Evolutionary conservation across 176 grass and related monocot species (phyloP).

Genomic region (Carex cristatella): DNA sequence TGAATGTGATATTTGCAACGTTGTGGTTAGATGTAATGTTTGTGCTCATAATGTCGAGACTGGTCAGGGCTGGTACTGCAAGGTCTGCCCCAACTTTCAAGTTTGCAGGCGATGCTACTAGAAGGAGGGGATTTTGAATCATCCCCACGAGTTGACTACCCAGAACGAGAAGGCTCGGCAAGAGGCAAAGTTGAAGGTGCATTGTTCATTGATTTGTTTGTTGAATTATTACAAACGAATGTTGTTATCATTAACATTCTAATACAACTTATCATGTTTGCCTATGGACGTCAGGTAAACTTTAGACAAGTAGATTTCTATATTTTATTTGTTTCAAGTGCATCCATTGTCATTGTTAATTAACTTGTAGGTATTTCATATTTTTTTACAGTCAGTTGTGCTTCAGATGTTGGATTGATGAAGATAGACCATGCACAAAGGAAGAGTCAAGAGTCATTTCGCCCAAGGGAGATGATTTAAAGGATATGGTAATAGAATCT

Average conservation of each 20-base stretch:
- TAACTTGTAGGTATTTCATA: neutral
- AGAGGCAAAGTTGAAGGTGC: constrained; percentile 66
- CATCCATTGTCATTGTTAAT: neutral
- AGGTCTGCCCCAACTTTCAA: constrained; percentile 84
- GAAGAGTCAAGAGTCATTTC: constrained; percentile 47
- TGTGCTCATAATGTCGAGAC: constrained; percentile 85
- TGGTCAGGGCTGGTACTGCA: constrained; percentile 89
- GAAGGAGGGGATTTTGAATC: constrained; percentile 59
- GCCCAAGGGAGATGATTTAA: constrained; percentile 77
- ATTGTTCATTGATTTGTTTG: constrained; percentile 18
- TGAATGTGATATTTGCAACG: neutral
- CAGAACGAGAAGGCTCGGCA: constrained; percentile 83
- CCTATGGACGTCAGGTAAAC: constrained; percentile 69
- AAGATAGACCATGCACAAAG: constrained; percentile 67
- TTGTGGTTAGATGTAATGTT: constrained; percentile 56
- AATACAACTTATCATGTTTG: constrained; percentile 23
- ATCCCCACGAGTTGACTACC: constrained; percentile 79
- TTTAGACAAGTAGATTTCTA: neutral
- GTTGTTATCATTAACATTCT: neutral
- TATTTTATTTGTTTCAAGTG: neutral
- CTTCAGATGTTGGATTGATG: constrained; percentile 95
- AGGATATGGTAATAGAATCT: constrained; percentile 62
- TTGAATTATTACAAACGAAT: neutral
- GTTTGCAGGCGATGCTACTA: constrained; percentile 77
- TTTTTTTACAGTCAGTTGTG: neutral